These are phyloP conservation scores for Colletotrichum sp. DNA, from an alignment of 2,329 filamentous ascomycete species.

Conservation along the genomic window DNA sequence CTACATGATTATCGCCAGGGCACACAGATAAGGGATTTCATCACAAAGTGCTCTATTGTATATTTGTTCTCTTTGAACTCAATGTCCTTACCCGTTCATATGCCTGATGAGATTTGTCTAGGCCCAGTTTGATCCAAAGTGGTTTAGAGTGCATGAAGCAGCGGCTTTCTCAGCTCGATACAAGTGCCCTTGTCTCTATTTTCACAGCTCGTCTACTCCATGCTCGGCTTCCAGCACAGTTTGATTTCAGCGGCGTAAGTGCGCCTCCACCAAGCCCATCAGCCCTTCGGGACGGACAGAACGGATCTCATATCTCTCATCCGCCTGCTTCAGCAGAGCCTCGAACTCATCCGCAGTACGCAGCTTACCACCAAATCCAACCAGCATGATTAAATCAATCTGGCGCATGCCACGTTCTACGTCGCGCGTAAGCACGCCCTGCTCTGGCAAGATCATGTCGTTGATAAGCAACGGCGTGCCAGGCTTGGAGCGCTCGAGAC, in stretches of 20 bases:
- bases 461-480: slow-evolving; percentile 28
- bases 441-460: slow-evolving; percentile 24
- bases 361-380: slow-evolving; percentile 27
- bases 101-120: not conserved
- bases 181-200: not conserved
- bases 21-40: not conserved
- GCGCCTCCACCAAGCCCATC: not conserved
- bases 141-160: not conserved
- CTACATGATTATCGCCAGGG: not conserved
- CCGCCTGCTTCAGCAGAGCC: not conserved
- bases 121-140: not conserved
- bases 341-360: slow-evolving; percentile 25
- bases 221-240: not conserved
- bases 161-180: not conserved
- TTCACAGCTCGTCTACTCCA: not conserved
- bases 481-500: slow-evolving; percentile 21
- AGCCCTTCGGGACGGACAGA: not conserved
- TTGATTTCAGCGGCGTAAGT: not conserved
- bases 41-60: not conserved
- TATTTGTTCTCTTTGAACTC: fast-evolving
- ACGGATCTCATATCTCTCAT: not conserved
- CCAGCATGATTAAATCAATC: slow-evolving; percentile 29
- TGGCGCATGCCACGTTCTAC: slow-evolving; percentile 24
- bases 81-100: not conserved
- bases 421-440: not conserved